These are phyloP conservation scores for Fulvia fulva DNA, from an alignment of 2,329 filamentous ascomycete species.

Conservation along the genomic window DNA sequence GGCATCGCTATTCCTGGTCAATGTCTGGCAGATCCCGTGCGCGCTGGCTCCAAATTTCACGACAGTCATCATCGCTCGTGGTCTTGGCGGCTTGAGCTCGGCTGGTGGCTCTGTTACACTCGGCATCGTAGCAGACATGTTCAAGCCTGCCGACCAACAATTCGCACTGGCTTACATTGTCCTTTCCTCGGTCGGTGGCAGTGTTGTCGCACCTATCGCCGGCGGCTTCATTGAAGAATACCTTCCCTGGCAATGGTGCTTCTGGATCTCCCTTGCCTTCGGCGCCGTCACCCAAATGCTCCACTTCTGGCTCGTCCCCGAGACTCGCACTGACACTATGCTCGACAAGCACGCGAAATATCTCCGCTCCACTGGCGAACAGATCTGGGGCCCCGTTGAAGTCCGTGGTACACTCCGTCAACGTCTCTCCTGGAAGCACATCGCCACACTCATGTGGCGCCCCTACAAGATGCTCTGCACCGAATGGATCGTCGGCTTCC, in stretches of 20 bases:
- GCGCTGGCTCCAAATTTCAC: slow-evolving; percentile 42
- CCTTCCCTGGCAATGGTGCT: slow-evolving; percentile 69
- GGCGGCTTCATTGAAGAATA: slow-evolving; percentile 31
- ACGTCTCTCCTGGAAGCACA: slow-evolving; percentile 32
- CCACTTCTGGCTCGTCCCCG: slow-evolving; percentile 57
- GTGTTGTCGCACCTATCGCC: slow-evolving; percentile 32
- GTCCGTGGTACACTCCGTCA: slow-evolving; percentile 39
- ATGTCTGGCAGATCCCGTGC: slow-evolving; percentile 66
- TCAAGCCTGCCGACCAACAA: slow-evolving; percentile 54
- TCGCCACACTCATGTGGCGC: slow-evolving; percentile 53
- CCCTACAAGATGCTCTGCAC: slow-evolving; percentile 71
- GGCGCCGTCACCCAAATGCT: slow-evolving; percentile 64
- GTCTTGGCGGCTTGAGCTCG: slow-evolving; percentile 50
- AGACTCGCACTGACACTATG: slow-evolving; percentile 71
- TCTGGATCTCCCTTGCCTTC: slow-evolving; percentile 83
- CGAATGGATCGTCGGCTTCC: slow-evolving; percentile 67
- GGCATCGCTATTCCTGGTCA: slow-evolving; percentile 68
- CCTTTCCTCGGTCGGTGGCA: slow-evolving; percentile 33
- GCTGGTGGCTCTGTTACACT: slow-evolving; percentile 62
- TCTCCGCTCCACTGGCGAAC: slow-evolving; percentile 53
- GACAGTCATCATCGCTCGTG: slow-evolving; percentile 42
- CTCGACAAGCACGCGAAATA: slow-evolving; percentile 73
- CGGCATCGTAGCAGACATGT: slow-evolving; percentile 63
- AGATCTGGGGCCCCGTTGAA: slow-evolving; percentile 71
- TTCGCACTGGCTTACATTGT: slow-evolving; percentile 55